These are phyloP conservation scores for Begonia fuchsioides DNA, from an alignment of 306 rosid genomes.

Conservation along the genomic window DNA sequence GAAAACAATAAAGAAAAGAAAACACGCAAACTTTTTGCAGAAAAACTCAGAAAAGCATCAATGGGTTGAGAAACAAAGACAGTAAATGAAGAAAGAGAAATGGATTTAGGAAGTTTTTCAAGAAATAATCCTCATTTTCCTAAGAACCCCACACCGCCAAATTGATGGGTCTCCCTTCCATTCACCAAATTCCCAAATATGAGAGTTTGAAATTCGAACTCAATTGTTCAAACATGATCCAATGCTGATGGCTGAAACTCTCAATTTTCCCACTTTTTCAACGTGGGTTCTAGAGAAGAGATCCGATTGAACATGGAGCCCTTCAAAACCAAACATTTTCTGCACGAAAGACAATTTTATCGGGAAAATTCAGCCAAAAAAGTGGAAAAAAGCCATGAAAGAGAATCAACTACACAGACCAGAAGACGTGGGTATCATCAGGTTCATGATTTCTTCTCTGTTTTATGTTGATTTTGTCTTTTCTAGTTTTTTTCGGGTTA, in stretches of 20 bases:
- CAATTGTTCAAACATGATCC: background rate
- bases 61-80: background rate
- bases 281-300: too few species aligned
- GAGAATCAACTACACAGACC: too few species aligned
- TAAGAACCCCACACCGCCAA: background rate
- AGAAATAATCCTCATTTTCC: slow-evolving; percentile 1
- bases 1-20: background rate
- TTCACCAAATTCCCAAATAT: background rate
- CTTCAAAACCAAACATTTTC: too few species aligned
- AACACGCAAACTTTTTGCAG: too few species aligned
- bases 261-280: slow-evolving; percentile 12
- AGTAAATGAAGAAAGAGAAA: background rate
- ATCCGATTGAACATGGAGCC: too few species aligned
- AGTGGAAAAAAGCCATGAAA: too few species aligned
- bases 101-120: background rate
- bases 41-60: background rate
- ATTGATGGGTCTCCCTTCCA: background rate
- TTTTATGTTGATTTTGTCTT: too few species aligned
- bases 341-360: too few species aligned
- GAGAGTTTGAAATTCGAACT: background rate
- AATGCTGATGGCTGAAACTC: background rate
- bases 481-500: too few species aligned
- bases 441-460: too few species aligned
- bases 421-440: too few species aligned
- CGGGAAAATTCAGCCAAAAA: too few species aligned